These are phyloP conservation scores for Ulota crispa DNA, from an alignment of 225 moss, liverwort and hornwort species.

Conservation along the genomic window DNA sequence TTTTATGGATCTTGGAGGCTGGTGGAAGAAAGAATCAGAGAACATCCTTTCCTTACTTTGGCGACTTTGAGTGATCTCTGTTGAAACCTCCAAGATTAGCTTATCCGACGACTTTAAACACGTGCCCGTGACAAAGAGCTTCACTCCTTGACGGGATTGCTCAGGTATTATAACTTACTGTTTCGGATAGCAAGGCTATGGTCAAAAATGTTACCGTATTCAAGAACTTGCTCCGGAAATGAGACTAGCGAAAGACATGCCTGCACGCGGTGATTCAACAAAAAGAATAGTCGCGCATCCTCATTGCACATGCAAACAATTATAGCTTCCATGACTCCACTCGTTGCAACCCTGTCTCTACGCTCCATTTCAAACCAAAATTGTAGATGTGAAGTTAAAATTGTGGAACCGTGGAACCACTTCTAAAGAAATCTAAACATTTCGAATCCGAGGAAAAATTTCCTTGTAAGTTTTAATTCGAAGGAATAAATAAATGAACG, in stretches of 20 bases:
- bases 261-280: conserved; percentile 41
- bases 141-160: background rate
- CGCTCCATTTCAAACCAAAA: background rate
- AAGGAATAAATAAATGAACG: too few species aligned
- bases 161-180: background rate
- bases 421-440: background rate
- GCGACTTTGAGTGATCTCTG: background rate
- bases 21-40: background rate
- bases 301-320: background rate
- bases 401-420: background rate
- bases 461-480: too few species aligned
- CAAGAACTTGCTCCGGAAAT: background rate
- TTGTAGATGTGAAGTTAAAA: background rate
- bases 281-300: conserved; percentile 21
- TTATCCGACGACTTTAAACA: too few species aligned
- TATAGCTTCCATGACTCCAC: conserved; percentile 21
- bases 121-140: conserved; percentile 24
- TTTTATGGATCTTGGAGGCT: conserved; percentile 11
- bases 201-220: background rate
- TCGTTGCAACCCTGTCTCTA: conserved; percentile 14
- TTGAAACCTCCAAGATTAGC: conserved; percentile 27
- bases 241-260: conserved; percentile 38
- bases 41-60: background rate
- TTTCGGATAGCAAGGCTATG: background rate
- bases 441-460: background rate